Percentiles rank a stretch among this genome's conserved stretches.
phyloP scores from a whole-genome alignment of 2,329 filamentous ascomycete species.

The Tolypocladium tundrense region DNA sequence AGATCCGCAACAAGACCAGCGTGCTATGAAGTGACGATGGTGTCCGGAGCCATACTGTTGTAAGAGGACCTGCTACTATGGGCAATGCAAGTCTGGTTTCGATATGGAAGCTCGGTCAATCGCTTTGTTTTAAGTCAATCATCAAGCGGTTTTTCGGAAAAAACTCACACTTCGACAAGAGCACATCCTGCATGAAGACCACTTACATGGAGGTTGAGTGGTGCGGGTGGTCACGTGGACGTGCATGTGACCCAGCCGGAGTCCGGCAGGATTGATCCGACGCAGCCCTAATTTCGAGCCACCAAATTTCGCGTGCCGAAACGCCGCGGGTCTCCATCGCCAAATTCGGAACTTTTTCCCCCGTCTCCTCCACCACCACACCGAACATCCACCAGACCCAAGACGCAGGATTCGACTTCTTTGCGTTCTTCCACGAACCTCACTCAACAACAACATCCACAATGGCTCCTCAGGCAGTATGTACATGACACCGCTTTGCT shows the following conservation, averaged over 20 bases:
- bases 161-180: background rate
- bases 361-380: conserved; percentile 6
- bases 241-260: background rate
- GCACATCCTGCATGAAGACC: too few relatives aligned
- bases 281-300: conserved; percentile 23
- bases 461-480: conserved; percentile 88
- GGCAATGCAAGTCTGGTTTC: too few relatives aligned
- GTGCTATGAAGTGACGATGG: too few relatives aligned
- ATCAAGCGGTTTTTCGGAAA: too few relatives aligned
- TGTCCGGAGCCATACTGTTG: too few relatives aligned
- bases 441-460: conserved; percentile 24
- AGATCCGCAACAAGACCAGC: background rate
- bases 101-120: too few relatives aligned
- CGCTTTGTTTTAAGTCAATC: too few relatives aligned
- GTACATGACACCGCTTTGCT: conserved; percentile 88
- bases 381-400: conserved; percentile 12
- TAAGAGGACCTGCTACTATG: too few relatives aligned
- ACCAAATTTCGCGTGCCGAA: conserved; percentile 13
- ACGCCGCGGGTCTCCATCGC: conserved; percentile 1
- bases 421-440: conserved; percentile 36
- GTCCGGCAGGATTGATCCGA: conserved; percentile 8
- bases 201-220: background rate
- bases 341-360: conserved; percentile 1
- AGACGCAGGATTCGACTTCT: conserved; percentile 77
- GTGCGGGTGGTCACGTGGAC: background rate